A percentile compares a stretch with the other conserved stretches of the same genome.
Evolutionary conservation across 2,329 filamentous ascomycete genomes (phyloP).

Genomic region (Hypomyces rosellus): DNA sequence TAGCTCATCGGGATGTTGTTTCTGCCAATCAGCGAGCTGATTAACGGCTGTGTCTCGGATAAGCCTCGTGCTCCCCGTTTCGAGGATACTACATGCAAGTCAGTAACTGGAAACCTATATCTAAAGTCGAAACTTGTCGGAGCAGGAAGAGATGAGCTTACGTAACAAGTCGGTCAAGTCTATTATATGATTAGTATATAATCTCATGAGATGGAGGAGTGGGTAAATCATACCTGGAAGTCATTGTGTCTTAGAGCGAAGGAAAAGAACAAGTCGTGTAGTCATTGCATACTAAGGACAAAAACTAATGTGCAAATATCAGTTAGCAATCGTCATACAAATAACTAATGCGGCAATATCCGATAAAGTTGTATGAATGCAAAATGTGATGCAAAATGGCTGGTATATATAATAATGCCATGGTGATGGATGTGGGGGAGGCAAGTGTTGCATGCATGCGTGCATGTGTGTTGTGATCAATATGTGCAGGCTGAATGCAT

Average conservation of each 20-base stretch:
- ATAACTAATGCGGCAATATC: background rate
- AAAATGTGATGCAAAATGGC: too few relatives aligned
- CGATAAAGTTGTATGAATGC: too few relatives aligned
- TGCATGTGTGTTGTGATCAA: background rate
- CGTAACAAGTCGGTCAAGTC: constrained; percentile 82
- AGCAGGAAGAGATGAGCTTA: constrained; percentile 44
- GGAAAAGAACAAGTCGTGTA: background rate
- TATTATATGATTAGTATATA: constrained; percentile 27
- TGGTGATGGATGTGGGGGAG: too few relatives aligned
- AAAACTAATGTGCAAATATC: background rate
- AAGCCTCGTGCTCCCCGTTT: constrained; percentile 92
- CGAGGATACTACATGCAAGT: constrained; percentile 63
- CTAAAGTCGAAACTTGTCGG: background rate
- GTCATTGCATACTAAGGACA: constrained; percentile 12
- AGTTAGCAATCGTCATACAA: background rate
- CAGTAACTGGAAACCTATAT: background rate
- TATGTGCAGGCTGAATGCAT: background rate
- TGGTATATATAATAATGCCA: too few relatives aligned
- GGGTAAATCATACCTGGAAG: constrained; percentile 42
- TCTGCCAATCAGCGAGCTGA: constrained; percentile 95
- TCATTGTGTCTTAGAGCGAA: constrained; percentile 41
- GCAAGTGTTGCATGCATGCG: constrained; percentile 3
- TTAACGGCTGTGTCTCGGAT: constrained; percentile 96
- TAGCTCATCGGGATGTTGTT: constrained; percentile 93
- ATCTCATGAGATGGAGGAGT: background rate